These are phyloP conservation scores for Lecanicillium sp. DNA, from an alignment of 2,329 filamentous ascomycete genomes.

Conservation along the genomic window DNA sequence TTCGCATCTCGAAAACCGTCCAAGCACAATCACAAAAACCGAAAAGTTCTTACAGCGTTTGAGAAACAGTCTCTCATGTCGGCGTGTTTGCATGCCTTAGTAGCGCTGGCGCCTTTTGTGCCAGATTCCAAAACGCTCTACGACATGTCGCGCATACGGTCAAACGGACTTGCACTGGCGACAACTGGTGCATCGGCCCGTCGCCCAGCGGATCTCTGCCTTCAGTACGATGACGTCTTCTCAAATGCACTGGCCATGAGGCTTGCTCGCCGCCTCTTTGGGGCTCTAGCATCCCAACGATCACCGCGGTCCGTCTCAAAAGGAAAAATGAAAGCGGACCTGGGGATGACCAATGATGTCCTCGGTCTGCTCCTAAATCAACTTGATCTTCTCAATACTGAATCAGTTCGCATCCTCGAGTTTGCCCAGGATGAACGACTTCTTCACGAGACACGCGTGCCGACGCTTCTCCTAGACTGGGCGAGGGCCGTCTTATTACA, in stretches of 20 bases:
- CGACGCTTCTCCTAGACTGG: constrained; percentile 60
- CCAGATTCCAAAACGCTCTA: constrained; percentile 39
- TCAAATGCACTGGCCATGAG: constrained; percentile 53
- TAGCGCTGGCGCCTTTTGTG: constrained; percentile 48
- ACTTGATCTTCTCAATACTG: constrained; percentile 42
- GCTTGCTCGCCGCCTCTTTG: constrained; percentile 50
- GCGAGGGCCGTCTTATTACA: constrained; percentile 66
- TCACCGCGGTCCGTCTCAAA: too few relatives aligned
- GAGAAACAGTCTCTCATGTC: constrained; percentile 48
- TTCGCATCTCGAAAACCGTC: constrained; percentile 44
- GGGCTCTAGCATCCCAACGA: constrained; percentile 39
- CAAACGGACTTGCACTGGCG: constrained; percentile 42
- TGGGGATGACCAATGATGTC: constrained; percentile 27
- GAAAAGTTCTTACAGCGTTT: constrained; percentile 26
- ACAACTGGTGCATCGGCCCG: constrained; percentile 36
- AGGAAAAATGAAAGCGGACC: too few relatives aligned
- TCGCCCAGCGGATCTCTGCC: constrained; percentile 41
- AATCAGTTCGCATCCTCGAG: constrained; percentile 35
- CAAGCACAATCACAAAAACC: constrained; percentile 29
- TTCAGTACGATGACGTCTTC: constrained; percentile 57
- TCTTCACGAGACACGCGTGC: constrained; percentile 49
- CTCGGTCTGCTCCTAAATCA: constrained; percentile 43
- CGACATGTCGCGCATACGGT: constrained; percentile 54
- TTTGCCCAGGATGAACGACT: constrained; percentile 44
- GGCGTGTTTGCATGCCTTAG: constrained; percentile 55